Conservation (phyloP, 2,329 filamentous ascomycete species). For the Penicillium sp. region DNA sequence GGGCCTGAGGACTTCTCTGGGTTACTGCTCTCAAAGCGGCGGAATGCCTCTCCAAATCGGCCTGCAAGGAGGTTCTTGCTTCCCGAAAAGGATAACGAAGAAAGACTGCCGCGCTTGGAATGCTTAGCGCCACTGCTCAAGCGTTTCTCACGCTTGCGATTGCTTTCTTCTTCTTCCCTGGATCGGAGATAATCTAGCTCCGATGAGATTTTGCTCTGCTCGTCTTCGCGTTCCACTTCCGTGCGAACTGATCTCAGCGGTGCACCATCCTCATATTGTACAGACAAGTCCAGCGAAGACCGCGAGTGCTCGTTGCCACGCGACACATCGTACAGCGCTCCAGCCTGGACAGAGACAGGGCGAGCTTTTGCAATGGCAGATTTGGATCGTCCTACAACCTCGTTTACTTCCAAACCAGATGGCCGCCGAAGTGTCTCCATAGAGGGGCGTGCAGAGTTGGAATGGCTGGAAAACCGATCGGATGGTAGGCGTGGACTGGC, state of each 20-base stretch:
- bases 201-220: conserved; percentile 61
- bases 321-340: conserved; percentile 76
- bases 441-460: conserved; percentile 61
- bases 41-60: conserved; percentile 90
- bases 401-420: conserved; percentile 56
- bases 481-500: conserved; percentile 50
- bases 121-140: conserved; percentile 57
- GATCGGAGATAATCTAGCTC: conserved; percentile 79
- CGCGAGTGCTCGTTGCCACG: conserved; percentile 63
- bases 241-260: conserved; percentile 33
- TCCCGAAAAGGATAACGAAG: conserved; percentile 62
- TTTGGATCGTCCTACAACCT: conserved; percentile 55
- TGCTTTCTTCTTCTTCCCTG: conserved; percentile 62
- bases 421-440: conserved; percentile 64
- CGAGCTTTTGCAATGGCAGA: conserved; percentile 64
- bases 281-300: conserved; percentile 34
- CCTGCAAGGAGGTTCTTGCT: conserved; percentile 81
- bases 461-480: conserved; percentile 51
- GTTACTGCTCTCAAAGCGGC: conserved; percentile 69
- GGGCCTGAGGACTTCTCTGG: conserved; percentile 34
- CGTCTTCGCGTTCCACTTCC: conserved; percentile 33
- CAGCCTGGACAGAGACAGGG: conserved; percentile 77
- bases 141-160: conserved; percentile 53
- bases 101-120: conserved; percentile 68
- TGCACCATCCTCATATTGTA: conserved; percentile 35